Evolutionary conservation across 108 stramenopile species (phyloP), one percentile per base, ranked within the genome.

Genomic region (Nitzschia sp.): DNA sequence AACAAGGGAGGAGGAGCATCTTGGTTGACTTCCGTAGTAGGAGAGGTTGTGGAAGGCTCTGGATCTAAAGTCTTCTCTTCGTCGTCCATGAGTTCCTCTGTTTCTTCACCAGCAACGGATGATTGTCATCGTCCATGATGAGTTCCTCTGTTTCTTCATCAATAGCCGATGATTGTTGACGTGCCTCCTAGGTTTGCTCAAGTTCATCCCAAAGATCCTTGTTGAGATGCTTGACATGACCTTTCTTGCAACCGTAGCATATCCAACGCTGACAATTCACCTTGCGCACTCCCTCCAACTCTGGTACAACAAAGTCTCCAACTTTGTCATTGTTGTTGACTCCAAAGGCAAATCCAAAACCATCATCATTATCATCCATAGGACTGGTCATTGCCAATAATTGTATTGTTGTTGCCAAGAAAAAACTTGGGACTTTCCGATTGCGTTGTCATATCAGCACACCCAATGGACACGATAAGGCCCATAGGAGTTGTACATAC

Each of bases 171-270:
- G 4, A 31, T 11, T 65, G 34, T 27, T 30, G 59, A 28, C 25
- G 33, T 18, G 51, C 28, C 51, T 45, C 70, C 21, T 56, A 65
- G 17, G 66, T 59, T 11, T 33, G 29, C 66, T 96, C 87, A 11
- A 96, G 73, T 36, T 96, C 90, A 18, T 54, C 61, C 95, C 95
- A 96, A 29, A 96, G 63, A 68, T 96, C 92, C 13, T 72, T 56
- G 79, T 96, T 96, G 19, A 96, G 82, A 32, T 85, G 80, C 66
- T 87, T 90, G 6, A 96, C 95, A 56, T 96, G 92, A 23, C 93
- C 95, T 69, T 96, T 96, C 76, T 93, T 93, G 42, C 19, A n/a
- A n/a, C n/a, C n/a, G n/a, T n/a, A n/a, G n/a, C n/a, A n/a, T n/a
- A n/a, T n/a, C n/a, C n/a, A n/a, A 96, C 81, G 28, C 79, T 69